A percentile compares a stretch with the other conserved stretches of the same genome.
phyloP scores from a whole-genome alignment of 2,329 filamentous ascomycete species.

The Thermothelomyces thermophilus region DNA sequence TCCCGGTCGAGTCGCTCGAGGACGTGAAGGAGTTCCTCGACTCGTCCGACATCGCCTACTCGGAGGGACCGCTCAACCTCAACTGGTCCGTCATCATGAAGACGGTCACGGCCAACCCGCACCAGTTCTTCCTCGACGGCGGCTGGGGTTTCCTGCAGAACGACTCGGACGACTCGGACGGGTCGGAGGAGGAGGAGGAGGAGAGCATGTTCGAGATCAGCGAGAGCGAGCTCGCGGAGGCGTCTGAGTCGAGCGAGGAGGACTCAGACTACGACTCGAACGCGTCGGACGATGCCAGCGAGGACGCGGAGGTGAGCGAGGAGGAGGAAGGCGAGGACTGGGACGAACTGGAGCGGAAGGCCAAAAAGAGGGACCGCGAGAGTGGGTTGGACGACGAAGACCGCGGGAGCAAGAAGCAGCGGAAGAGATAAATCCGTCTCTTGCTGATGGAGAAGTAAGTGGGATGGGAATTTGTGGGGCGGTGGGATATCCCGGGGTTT shows the following conservation, averaged over 20 bases:
- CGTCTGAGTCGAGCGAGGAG: slow-evolving; percentile 68
- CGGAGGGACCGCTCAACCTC: slow-evolving; percentile 90
- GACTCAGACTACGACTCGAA: slow-evolving; percentile 93
- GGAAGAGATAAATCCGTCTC: slow-evolving; percentile 16
- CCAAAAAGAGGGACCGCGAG: slow-evolving; percentile 73
- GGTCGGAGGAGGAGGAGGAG: slow-evolving; percentile 72
- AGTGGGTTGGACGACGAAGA: slow-evolving; percentile 68
- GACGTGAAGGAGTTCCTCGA: slow-evolving; percentile 97
- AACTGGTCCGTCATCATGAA: slow-evolving; percentile 99
- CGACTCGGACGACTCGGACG: slow-evolving; percentile 80
- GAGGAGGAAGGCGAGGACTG: slow-evolving; percentile 82
- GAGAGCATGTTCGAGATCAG: slow-evolving; percentile 89
- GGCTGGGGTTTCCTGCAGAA: slow-evolving; percentile 90
- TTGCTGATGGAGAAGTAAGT: no score
- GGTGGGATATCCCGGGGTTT: neutral
- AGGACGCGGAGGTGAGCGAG: slow-evolving; percentile 62
- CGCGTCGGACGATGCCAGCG: slow-evolving; percentile 72
- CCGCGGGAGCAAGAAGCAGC: slow-evolving; percentile 60
- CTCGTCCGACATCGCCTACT: slow-evolving; percentile 88
- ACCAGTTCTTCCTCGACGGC: slow-evolving; percentile 90
- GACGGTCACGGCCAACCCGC: slow-evolving; percentile 88
- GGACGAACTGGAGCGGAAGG: slow-evolving; percentile 92
- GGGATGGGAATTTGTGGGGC: no score
- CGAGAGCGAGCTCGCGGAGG: slow-evolving; percentile 79
- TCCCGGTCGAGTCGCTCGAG: slow-evolving; percentile 90